Base-by-base conservation (phyloP, 129 eudicot genomes). In the Flaveria robusta region DNA sequence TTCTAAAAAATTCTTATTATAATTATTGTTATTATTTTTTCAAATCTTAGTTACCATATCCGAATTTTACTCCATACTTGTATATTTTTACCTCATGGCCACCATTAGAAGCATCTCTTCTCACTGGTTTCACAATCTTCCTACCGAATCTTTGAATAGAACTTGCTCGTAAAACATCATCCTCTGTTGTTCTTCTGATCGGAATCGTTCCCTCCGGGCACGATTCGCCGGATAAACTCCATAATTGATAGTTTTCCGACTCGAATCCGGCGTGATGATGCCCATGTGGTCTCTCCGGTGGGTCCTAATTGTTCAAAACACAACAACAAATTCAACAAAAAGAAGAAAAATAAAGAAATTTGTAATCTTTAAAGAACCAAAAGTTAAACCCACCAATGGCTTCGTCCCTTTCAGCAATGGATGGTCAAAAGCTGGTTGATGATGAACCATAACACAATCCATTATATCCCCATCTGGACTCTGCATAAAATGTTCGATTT, bases 401-500 rank as follows among this genome's bases (percentile, higher is more conserved):
- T 85, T 87, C 72, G 87, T 82, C 47, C 99, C 97, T 82, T 84
- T 87, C 7, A 95, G 63, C n/a, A 52, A n/a, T 22, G 97, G 99
- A 68, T 95, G 99, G 84, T 95, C 99, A 84, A 95, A 95, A 79
- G 99, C 96, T 75, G 94, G 92, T 51, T 95, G 99, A 7, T 89
- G 88, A 84, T 91, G 97, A 77, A 85, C 78, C 71, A 78, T 58
- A 0, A 95, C 88, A 68, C 99, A 95, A 24, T 95, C 97, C 86
- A 95, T 85, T 23, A 91, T 42, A 82, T 95, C 99, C 51, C 97
- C 99, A 79, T 95, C 97, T 42, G 93, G 88, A 72, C 99, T 95
- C 99, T 95, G 86, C 56, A 59, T 7, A 64, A 52, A 43, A 74
- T 47, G 67, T 45, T 45, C 69, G 18, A 19, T 7, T 18, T 7